These are phyloP conservation scores for Phytophthora pluvialis DNA, from an alignment of 352 stramenopile species.

Conservation along the genomic window DNA sequence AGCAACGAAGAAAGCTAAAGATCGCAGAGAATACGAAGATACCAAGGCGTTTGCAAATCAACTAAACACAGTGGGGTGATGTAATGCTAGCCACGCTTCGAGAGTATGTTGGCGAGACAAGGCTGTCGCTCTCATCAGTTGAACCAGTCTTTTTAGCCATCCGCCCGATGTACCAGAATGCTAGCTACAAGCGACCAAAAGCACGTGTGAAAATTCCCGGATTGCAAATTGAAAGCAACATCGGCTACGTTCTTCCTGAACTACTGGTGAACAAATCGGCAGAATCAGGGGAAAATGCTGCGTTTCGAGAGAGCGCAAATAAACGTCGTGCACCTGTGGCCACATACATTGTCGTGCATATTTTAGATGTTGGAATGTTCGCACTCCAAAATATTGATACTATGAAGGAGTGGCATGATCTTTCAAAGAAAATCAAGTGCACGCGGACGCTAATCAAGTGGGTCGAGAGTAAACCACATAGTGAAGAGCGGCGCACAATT, in stretches of 20 bases:
- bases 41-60: background rate
- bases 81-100: slow-evolving; percentile 1
- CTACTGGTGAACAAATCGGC: slow-evolving; percentile 9
- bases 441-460: background rate
- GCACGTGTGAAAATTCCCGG: background rate
- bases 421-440: background rate
- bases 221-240: background rate
- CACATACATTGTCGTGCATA: background rate
- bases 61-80: slow-evolving; percentile 2
- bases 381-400: background rate
- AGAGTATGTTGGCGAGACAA: slow-evolving; percentile 3
- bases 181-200: slow-evolving; percentile 1
- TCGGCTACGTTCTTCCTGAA: background rate
- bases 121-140: background rate
- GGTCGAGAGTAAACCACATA: background rate
- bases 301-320: background rate
- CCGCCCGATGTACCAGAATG: background rate
- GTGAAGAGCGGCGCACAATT: background rate
- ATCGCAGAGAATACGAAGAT: slow-evolving; percentile 3
- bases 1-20: slow-evolving; percentile 11
- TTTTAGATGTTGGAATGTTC: slow-evolving; percentile 1
- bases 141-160: slow-evolving; percentile 3
- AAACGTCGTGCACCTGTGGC: background rate
- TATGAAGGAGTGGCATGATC: slow-evolving; percentile 6
- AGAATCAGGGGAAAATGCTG: slow-evolving; percentile 1